Evolutionary conservation across 2,329 filamentous ascomycete species (phyloP).

Genomic region (Fusarium sterilihyphosum): DNA sequence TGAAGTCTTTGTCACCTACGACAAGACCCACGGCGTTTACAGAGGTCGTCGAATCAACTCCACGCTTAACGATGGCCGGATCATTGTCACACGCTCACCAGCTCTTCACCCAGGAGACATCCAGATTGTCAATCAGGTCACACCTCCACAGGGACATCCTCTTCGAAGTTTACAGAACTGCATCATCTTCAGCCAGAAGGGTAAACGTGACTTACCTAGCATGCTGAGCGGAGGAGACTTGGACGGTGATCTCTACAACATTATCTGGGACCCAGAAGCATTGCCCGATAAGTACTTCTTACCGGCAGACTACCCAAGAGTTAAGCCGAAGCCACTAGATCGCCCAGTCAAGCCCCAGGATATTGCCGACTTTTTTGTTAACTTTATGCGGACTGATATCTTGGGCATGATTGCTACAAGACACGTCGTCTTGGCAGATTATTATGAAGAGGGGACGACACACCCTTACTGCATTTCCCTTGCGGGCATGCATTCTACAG

Average conservation of each 20-base stretch:
- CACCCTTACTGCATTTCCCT: slow-evolving; percentile 62
- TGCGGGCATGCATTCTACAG: slow-evolving; percentile 73
- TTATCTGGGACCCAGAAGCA: slow-evolving; percentile 75
- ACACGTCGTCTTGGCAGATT: slow-evolving; percentile 73
- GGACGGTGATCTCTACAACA: slow-evolving; percentile 83
- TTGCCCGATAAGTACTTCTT: slow-evolving; percentile 53
- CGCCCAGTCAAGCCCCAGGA: slow-evolving; percentile 69
- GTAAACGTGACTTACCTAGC: slow-evolving; percentile 78
- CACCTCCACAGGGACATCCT: slow-evolving; percentile 68
- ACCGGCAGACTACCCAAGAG: slow-evolving; percentile 77
- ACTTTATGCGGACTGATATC: slow-evolving; percentile 76
- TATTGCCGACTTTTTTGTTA: slow-evolving; percentile 84
- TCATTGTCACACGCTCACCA: slow-evolving; percentile 81
- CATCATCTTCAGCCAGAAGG: slow-evolving; percentile 79
- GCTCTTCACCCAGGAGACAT: slow-evolving; percentile 86
- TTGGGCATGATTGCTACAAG: slow-evolving; percentile 72
- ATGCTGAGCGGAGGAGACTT: slow-evolving; percentile 84
- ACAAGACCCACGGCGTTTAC: slow-evolving; percentile 46
- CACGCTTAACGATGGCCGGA: slow-evolving; percentile 49
- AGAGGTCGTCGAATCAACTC: slow-evolving; percentile 41
- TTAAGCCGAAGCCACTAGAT: slow-evolving; percentile 66
- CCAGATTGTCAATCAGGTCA: slow-evolving; percentile 70
- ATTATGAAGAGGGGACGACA: slow-evolving; percentile 59
- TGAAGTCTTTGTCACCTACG: slow-evolving; percentile 73
- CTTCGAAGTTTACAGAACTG: slow-evolving; percentile 74